Conservation (phyloP, 805 yeast species). For the Lachancea meyersii region DNA sequence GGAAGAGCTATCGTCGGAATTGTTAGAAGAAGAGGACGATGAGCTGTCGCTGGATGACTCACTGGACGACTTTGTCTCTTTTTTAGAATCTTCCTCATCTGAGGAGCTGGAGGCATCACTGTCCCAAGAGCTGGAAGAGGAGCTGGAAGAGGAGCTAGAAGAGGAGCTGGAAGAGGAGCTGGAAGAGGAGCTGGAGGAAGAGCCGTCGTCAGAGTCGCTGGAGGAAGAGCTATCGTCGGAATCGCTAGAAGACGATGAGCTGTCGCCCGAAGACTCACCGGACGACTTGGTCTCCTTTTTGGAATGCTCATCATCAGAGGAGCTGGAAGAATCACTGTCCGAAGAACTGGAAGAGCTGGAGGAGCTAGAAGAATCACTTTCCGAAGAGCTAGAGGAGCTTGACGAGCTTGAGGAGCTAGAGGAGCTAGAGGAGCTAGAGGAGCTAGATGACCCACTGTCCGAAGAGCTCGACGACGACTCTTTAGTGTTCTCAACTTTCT, state of each 20-base stretch:
- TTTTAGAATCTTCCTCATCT: no score
- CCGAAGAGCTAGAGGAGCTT: slow-evolving; percentile 4
- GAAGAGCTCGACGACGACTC: slow-evolving; percentile 5
- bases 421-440: slow-evolving; percentile 2
- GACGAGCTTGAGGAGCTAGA: slow-evolving; percentile 3
- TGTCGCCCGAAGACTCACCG: not conserved
- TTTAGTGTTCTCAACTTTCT: not conserved
- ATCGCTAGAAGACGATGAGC: not conserved
- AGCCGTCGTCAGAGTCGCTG: not conserved
- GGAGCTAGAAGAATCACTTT: not conserved
- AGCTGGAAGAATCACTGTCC: slow-evolving; percentile 13
- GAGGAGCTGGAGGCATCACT: slow-evolving; percentile 13
- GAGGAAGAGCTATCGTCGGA: not conserved
- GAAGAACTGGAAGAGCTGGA: slow-evolving; percentile 9
- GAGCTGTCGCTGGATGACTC: slow-evolving; percentile 9
- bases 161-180: slow-evolving; percentile 15
- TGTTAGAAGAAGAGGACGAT: slow-evolving; percentile 8
- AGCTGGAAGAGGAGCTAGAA: slow-evolving; percentile 15
- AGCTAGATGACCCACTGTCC: slow-evolving; percentile 1
- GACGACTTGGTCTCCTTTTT: slow-evolving; percentile 4
- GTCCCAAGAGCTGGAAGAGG: slow-evolving; percentile 17
- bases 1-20: slow-evolving; percentile 10
- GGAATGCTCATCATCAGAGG: no score
- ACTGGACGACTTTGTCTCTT: not conserved
- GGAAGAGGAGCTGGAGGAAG: slow-evolving; percentile 11